phyloP scores from a whole-genome alignment of 768 basidiomycete species.

The Phaeotremella skinneri region DNA sequence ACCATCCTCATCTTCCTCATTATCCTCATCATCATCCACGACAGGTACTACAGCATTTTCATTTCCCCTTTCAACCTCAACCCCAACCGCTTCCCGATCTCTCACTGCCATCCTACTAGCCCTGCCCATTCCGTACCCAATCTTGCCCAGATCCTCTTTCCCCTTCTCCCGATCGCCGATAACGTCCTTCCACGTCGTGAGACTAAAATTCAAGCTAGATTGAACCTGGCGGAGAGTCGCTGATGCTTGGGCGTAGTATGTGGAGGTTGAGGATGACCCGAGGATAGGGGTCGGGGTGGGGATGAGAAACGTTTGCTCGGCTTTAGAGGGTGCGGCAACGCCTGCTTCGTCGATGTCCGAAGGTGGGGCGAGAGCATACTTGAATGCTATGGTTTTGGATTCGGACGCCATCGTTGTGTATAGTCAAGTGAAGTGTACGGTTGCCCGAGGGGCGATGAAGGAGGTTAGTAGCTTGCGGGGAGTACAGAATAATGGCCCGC shows the following conservation, averaged over 20 bases:
- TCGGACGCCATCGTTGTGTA: not conserved
- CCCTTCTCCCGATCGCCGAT: slow-evolving; percentile 37
- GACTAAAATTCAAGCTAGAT: slow-evolving; percentile 26
- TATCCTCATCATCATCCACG: not conserved
- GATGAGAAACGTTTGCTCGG: not conserved
- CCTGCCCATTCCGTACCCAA: slow-evolving; percentile 33
- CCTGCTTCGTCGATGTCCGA: not conserved
- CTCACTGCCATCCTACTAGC: slow-evolving; percentile 32
- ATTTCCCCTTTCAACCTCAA: too few species aligned
- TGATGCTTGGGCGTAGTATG: slow-evolving; percentile 21
- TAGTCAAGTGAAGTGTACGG: not conserved
- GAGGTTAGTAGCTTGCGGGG: too few species aligned
- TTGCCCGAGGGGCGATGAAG: not conserved
- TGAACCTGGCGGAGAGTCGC: slow-evolving; percentile 20
- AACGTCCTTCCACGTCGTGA: slow-evolving; percentile 44
- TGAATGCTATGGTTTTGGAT: not conserved
- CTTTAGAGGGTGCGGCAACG: not conserved
- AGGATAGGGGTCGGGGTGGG: not conserved
- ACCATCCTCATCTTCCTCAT: not conserved
- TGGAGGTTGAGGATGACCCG: not conserved
- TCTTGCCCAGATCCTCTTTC: slow-evolving; percentile 37
- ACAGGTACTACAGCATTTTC: too few species aligned
- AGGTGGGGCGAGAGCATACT: not conserved
- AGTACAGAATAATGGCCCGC: too few species aligned
- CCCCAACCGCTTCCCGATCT: slow-evolving; percentile 3